These are phyloP conservation scores for Skeletonema potamos DNA, from an alignment of 108 stramenopile species.

Conservation along the genomic window DNA sequence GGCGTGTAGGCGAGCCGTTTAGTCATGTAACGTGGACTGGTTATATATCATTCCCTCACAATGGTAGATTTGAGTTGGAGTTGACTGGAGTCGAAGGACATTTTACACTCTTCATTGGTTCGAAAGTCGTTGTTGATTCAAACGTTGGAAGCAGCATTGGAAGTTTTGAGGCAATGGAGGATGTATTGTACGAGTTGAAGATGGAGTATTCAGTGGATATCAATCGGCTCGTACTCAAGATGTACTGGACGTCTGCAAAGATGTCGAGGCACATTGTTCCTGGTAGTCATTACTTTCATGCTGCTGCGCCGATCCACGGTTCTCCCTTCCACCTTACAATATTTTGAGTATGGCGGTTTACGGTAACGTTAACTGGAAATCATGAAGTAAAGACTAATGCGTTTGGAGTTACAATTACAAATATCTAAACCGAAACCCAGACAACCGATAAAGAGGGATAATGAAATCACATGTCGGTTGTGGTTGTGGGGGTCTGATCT, in stretches of 20 bases:
- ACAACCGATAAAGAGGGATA: too few relatives aligned
- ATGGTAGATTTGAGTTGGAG: slow-evolving; percentile 13
- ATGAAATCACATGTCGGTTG: too few relatives aligned
- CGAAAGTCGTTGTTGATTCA: slow-evolving; percentile 5
- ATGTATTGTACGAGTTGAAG: slow-evolving; percentile 21
- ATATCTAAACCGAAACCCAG: too few relatives aligned
- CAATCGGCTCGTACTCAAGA: slow-evolving; percentile 13
- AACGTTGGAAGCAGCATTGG: neutral
- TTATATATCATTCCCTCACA: slow-evolving; percentile 26
- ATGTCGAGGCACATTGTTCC: slow-evolving; percentile 9
- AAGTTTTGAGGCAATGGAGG: slow-evolving; percentile 15
- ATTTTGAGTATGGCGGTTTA: too few relatives aligned
- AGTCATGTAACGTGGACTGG: slow-evolving; percentile 16
- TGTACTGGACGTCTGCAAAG: slow-evolving; percentile 23
- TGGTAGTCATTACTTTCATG: slow-evolving; percentile 10
- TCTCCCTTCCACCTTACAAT: slow-evolving; percentile 26
- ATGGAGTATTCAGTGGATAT: slow-evolving; percentile 21
- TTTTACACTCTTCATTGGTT: slow-evolving; percentile 11
- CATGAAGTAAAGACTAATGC: too few relatives aligned
- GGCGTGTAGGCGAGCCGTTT: neutral
- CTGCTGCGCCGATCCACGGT: slow-evolving; percentile 16
- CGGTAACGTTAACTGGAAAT: too few relatives aligned
- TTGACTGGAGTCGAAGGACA: slow-evolving; percentile 24
- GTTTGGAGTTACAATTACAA: too few relatives aligned
- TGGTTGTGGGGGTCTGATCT: too few relatives aligned